These are phyloP conservation scores for Psilocybe sp. DNA, from an alignment of 768 basidiomycete species.

Conservation along the genomic window DNA sequence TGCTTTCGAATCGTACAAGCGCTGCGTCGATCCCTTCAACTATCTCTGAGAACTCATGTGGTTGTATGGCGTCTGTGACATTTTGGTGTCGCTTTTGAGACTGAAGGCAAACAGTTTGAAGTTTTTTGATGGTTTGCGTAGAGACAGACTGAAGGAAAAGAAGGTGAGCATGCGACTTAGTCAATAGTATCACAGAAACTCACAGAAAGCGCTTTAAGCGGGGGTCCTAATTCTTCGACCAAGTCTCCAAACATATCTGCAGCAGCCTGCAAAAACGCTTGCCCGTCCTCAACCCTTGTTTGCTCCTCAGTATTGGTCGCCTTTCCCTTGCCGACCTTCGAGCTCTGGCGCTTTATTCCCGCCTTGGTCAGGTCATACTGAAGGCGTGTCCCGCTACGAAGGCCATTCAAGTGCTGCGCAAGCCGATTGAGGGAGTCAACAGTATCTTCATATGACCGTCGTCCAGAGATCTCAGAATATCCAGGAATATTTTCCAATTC, in stretches of 20 bases:
- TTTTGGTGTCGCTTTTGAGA: slow-evolving; percentile 28
- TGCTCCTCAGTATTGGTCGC: slow-evolving; percentile 5
- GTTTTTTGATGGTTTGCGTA: slow-evolving; percentile 53
- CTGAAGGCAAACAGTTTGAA: slow-evolving; percentile 64
- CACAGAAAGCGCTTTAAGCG: slow-evolving; percentile 72
- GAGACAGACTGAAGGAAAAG: slow-evolving; percentile 51
- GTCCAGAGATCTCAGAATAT: slow-evolving; percentile 24
- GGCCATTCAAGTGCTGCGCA: slow-evolving; percentile 90
- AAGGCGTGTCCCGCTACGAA: slow-evolving; percentile 78
- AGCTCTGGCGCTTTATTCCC: slow-evolving; percentile 25
- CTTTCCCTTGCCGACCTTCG: slow-evolving; percentile 18
- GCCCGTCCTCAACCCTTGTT: slow-evolving; percentile 26
- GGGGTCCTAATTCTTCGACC: slow-evolving; percentile 77
- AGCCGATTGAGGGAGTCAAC: slow-evolving; percentile 85
- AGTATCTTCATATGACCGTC: slow-evolving; percentile 78
- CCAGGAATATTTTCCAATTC: slow-evolving; percentile 17
- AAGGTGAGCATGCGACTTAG: neutral
- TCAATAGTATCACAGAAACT: slow-evolving; percentile 18
- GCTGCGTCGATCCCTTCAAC: slow-evolving; percentile 68
- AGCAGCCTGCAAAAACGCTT: slow-evolving; percentile 54
- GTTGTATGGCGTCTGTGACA: slow-evolving; percentile 34
- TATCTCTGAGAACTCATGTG: slow-evolving; percentile 63
- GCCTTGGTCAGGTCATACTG: slow-evolving; percentile 82
- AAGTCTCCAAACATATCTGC: slow-evolving; percentile 77
- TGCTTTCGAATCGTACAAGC: slow-evolving; percentile 72